phyloP scores from a whole-genome alignment of 2,329 filamentous ascomycete genomes.

The Diaporthe sp. region DNA sequence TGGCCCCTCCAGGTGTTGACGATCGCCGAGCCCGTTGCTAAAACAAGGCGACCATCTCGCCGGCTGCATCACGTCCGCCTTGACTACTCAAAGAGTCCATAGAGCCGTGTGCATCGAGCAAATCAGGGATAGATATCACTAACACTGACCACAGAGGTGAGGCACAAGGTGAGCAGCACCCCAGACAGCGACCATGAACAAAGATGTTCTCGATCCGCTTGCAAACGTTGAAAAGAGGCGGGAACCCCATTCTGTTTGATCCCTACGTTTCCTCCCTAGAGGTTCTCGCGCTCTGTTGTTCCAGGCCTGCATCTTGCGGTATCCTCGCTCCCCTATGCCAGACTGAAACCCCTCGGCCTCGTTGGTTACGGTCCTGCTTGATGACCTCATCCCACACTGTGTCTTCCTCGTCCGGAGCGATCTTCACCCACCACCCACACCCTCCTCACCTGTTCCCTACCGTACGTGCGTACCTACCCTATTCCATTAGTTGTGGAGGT shows the following conservation, averaged over 20 bases:
- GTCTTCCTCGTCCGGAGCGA: slow-evolving; percentile 12
- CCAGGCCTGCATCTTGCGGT: neutral
- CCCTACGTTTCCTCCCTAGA: neutral
- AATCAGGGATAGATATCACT: neutral
- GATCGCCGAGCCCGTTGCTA: neutral
- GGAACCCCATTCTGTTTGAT: neutral
- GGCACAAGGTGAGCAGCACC: neutral
- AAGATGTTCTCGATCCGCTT: neutral
- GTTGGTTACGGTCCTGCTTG: slow-evolving; percentile 32
- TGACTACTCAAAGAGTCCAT: slow-evolving; percentile 3
- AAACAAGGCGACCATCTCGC: slow-evolving; percentile 1
- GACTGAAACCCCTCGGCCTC: neutral
- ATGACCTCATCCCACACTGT: slow-evolving; percentile 40
- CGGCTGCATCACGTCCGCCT: slow-evolving; percentile 13
- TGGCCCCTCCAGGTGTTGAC: neutral
- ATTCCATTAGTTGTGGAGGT: neutral
- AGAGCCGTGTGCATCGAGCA: neutral
- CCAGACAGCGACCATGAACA: neutral
- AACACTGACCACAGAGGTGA: neutral
- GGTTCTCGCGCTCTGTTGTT: neutral
- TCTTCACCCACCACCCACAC: slow-evolving; percentile 25
- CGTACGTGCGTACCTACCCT: neutral
- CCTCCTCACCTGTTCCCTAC: slow-evolving; percentile 3
- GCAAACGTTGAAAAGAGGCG: slow-evolving; percentile 9
- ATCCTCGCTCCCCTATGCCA: neutral